These are phyloP conservation scores for Diacronema lutheri DNA, from an alignment of 78 protist genomes.

Conservation along the genomic window DNA sequence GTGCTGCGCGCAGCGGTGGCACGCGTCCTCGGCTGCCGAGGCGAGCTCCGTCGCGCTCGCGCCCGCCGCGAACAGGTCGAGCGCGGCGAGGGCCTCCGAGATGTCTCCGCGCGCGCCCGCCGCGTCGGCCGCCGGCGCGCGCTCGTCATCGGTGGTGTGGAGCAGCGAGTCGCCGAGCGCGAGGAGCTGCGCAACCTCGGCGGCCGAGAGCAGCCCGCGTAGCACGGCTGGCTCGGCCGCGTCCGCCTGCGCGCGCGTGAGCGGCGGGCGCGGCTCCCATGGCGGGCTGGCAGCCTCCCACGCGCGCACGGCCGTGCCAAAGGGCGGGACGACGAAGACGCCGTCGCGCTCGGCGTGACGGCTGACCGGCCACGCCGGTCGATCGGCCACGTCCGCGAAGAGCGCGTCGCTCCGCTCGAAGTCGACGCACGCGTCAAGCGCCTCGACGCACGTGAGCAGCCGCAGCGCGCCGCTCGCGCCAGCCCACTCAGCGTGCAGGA, in stretches of 20 bases:
- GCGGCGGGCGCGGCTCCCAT: background rate
- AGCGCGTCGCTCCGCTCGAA: background rate
- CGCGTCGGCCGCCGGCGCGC: background rate
- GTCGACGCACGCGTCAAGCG: background rate
- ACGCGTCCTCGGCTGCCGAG: background rate
- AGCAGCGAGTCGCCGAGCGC: background rate
- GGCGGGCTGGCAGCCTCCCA: background rate
- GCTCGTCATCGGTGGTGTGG: background rate
- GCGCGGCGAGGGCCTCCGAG: background rate
- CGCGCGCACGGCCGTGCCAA: background rate
- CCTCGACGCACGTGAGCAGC: background rate
- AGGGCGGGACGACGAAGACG: background rate
- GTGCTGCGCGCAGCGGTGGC: background rate
- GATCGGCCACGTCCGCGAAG: background rate
- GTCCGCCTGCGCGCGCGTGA: background rate
- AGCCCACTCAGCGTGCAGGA: background rate
- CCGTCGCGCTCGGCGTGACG: background rate
- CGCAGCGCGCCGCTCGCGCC: background rate
- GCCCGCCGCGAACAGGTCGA: background rate
- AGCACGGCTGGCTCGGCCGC: background rate
- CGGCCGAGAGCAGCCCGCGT: background rate
- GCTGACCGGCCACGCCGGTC: background rate
- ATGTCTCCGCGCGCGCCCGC: background rate
- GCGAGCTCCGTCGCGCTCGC: background rate
- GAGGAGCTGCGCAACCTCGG: background rate